Conservation (phyloP, 768 basidiomycete species). For the Cystofilobasidium capitatum region DNA sequence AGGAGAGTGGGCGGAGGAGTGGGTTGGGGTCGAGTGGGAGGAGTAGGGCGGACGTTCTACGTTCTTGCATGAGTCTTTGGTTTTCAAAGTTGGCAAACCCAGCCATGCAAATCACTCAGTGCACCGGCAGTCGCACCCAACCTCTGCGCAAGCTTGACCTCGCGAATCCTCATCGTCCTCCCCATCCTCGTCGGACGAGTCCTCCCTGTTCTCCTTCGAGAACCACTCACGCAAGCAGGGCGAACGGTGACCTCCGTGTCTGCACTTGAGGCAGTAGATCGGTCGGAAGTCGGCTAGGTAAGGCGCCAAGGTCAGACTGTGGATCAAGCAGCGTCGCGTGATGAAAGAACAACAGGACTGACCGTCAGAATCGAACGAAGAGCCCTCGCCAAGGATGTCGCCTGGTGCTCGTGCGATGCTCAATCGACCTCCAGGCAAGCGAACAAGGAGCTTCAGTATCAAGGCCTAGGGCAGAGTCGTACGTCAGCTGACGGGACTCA, state of each 20-base stretch:
- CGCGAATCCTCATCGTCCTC: background rate
- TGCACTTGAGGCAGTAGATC: background rate
- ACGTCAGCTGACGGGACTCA: background rate
- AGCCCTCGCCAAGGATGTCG: background rate
- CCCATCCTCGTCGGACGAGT: background rate
- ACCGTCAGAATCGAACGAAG: background rate
- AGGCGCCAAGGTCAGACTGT: background rate
- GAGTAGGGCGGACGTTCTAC: slow-evolving; percentile 38
- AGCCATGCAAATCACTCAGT: background rate
- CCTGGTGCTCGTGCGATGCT: background rate
- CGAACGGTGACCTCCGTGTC: background rate
- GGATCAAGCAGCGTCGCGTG: too few relatives aligned
- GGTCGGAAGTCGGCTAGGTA: background rate
- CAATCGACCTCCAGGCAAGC: background rate
- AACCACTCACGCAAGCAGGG: slow-evolving; percentile 4
- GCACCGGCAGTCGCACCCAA: slow-evolving; percentile 1
- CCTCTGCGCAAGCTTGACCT: background rate
- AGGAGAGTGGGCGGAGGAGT: slow-evolving; percentile 60
- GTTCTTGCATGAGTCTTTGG: too few relatives aligned
- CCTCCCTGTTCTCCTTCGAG: background rate
- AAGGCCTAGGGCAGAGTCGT: background rate
- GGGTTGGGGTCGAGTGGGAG: slow-evolving; percentile 68
- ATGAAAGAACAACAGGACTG: background rate
- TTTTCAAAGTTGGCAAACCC: too few relatives aligned
- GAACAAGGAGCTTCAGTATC: background rate